Conservation (phyloP, 768 basidiomycete genomes). For the Kwoniella shandongensis region DNA sequence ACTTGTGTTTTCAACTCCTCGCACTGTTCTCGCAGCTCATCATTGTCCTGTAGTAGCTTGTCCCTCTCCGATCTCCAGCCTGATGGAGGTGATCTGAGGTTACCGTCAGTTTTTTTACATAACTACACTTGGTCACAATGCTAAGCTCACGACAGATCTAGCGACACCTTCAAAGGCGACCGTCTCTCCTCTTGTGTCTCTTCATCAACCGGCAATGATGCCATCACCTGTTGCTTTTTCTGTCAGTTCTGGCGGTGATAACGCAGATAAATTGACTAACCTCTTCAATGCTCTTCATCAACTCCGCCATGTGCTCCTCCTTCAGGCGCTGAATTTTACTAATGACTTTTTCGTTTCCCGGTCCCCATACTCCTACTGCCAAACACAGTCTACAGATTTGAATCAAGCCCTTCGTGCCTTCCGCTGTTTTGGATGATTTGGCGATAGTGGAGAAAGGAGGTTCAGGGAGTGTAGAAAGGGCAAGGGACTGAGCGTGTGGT, state of each 20-base stretch:
- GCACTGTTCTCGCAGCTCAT: slow-evolving; percentile 79
- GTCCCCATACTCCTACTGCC: slow-evolving; percentile 83
- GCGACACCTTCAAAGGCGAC: slow-evolving; percentile 47
- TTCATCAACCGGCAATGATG: slow-evolving; percentile 28
- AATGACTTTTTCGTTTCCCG: slow-evolving; percentile 83
- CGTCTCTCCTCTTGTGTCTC: slow-evolving; percentile 65
- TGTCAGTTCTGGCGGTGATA: neutral
- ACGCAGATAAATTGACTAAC: slow-evolving; percentile 56
- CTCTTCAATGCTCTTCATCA: slow-evolving; percentile 94
- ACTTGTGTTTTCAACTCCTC: slow-evolving; percentile 74
- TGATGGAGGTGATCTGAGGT: slow-evolving; percentile 22
- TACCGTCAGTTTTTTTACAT: neutral
- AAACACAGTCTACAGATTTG: slow-evolving; percentile 77
- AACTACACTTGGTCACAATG: neutral
- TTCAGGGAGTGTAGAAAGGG: slow-evolving; percentile 63
- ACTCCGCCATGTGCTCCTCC: slow-evolving; percentile 77
- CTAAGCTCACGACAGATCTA: slow-evolving; percentile 17
- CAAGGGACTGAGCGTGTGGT: slow-evolving; percentile 34
- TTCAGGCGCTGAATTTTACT: slow-evolving; percentile 80
- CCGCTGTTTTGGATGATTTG: slow-evolving; percentile 64
- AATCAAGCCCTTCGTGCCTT: slow-evolving; percentile 60
- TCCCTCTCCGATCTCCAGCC: slow-evolving; percentile 64
- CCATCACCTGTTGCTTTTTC: slow-evolving; percentile 25
- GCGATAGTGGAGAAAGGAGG: slow-evolving; percentile 85
- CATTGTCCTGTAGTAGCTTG: slow-evolving; percentile 71